phyloP scores from a whole-genome alignment of 371 early-diverging fungal genomes.

The Mucor circinelloides region DNA sequence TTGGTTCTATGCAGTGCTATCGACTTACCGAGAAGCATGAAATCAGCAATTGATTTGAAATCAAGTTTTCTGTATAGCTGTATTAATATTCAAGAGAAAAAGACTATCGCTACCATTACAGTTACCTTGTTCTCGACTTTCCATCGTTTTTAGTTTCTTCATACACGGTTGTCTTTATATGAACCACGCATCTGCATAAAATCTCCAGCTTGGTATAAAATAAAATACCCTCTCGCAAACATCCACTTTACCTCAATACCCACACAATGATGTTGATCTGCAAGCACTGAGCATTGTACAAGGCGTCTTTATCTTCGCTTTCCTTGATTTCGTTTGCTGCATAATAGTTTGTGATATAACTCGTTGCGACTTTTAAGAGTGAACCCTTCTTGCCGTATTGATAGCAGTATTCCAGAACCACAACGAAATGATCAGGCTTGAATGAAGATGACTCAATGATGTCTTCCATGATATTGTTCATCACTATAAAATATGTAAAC shows the following conservation, averaged over 20 bases:
- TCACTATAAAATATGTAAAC: not conserved
- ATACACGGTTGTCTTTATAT: slow-evolving; percentile 17
- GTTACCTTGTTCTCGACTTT: slow-evolving; percentile 4
- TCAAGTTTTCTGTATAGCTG: not conserved
- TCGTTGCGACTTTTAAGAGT: not conserved
- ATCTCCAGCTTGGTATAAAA: not conserved
- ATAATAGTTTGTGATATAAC: not conserved
- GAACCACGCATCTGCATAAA: slow-evolving; percentile 9
- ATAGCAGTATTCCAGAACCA: not conserved
- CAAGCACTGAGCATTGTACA: not conserved
- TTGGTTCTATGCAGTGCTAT: not conserved
- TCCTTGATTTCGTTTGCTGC: not conserved
- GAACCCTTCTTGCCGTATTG: not conserved
- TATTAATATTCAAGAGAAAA: not conserved
- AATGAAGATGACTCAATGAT: not conserved
- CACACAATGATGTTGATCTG: not conserved
- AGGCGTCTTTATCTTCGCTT: not conserved
- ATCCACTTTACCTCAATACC: not conserved
- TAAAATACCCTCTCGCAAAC: not conserved
- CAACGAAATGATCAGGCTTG: not conserved
- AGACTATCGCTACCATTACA: not conserved
- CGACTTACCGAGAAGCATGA: not conserved
- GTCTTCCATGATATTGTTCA: not conserved
- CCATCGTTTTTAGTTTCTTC: slow-evolving; percentile 4
- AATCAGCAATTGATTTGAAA: slow-evolving; percentile 8